Conservation (phyloP, 495 filamentous ascomycete species). For the Neurospora intermedia region DNA sequence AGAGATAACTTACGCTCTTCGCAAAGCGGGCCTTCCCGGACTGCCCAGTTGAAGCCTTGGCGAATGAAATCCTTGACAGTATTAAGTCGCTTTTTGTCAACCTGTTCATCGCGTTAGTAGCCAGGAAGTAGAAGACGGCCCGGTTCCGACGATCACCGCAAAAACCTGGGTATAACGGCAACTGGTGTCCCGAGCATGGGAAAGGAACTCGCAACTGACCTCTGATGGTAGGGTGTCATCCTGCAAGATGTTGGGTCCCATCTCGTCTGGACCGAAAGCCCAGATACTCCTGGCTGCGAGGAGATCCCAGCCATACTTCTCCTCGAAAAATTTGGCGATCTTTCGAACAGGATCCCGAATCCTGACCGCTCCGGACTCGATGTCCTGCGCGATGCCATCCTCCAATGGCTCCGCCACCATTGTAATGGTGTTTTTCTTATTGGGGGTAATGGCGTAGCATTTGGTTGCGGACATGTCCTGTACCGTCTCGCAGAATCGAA, state of each 20-base stretch:
- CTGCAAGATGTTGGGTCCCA: constrained; percentile 90
- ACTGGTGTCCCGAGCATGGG: not conserved
- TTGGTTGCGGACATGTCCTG: constrained; percentile 95
- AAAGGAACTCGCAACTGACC: constrained; percentile 32
- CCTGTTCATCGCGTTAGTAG: constrained; percentile 30
- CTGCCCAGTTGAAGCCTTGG: constrained; percentile 94
- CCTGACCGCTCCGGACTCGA: constrained; percentile 78
- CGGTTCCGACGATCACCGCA: constrained; percentile 5
- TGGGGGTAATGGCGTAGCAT: constrained; percentile 94
- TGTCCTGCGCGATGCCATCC: constrained; percentile 88
- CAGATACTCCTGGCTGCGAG: constrained; percentile 91
- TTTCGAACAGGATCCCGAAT: constrained; percentile 90
- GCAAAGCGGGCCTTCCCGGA: constrained; percentile 89
- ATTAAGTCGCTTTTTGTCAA: constrained; percentile 83
- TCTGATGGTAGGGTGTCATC: constrained; percentile 89
- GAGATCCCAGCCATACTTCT: constrained; percentile 95
- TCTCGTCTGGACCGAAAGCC: constrained; percentile 96
- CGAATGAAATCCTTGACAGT: constrained; percentile 82
- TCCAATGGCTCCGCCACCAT: constrained; percentile 96
- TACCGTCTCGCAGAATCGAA: constrained; percentile 96
- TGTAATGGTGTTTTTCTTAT: constrained; percentile 98
- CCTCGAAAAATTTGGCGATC: constrained; percentile 93
- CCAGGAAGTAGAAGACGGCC: constrained; percentile 2
- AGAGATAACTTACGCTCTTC: constrained; percentile 75
- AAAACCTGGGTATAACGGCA: not conserved